Evolutionary conservation across 441 rosid genomes (phyloP).

Genomic region (Brassica hybrid): DNA sequence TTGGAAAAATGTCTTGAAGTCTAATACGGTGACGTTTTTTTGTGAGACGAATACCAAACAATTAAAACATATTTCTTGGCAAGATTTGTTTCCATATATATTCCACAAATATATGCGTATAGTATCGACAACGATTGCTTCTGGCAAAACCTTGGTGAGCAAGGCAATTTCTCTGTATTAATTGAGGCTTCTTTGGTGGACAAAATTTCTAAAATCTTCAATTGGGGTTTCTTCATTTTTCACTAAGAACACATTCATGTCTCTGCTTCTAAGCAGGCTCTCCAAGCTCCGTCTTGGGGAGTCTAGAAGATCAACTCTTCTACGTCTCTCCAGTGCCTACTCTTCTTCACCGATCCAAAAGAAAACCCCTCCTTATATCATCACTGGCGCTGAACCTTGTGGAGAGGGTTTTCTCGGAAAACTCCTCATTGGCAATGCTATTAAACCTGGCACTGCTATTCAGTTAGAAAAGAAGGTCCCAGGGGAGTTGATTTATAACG

Average conservation of each 20-base stretch:
- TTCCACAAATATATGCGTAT: too few relatives aligned
- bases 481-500: not conserved
- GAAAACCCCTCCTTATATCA: not conserved
- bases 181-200: not conserved
- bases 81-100: not conserved
- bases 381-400: not conserved
- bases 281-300: not conserved
- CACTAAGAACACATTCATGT: not conserved
- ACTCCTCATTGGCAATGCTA: not conserved
- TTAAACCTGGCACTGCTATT: rapidly evolving
- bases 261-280: not conserved
- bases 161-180: not conserved
- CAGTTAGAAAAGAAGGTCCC: constrained; percentile 7
- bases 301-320: not conserved
- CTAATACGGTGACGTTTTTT: too few relatives aligned
- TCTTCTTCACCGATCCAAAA: not conserved
- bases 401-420: not conserved
- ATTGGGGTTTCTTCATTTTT: not conserved
- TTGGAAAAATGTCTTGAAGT: too few relatives aligned
- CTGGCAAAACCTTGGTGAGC: not conserved
- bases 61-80: too few relatives aligned
- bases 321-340: not conserved
- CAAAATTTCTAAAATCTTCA: not conserved
- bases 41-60: too few relatives aligned
- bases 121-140: not conserved